Percentiles rank a stretch among this genome's conserved stretches.
phyloP scores from a whole-genome alignment of 2,329 filamentous ascomycete genomes.

The Fusarium longipes region DNA sequence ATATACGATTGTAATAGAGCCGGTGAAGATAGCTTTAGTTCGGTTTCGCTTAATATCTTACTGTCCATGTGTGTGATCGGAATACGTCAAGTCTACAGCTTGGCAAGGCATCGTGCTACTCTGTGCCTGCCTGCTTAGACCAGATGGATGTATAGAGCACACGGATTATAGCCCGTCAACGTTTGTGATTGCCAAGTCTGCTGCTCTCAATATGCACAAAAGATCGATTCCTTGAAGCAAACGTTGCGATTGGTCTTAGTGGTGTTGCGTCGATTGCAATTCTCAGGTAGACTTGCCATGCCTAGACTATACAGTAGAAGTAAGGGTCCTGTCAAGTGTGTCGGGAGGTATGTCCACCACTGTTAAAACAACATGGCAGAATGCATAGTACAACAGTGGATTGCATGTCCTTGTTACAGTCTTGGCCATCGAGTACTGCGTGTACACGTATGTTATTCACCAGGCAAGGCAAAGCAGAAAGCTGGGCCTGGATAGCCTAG shows the following conservation, averaged over 20 bases:
- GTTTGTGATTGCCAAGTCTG: not conserved
- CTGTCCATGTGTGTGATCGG: not conserved
- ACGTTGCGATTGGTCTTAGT: constrained; percentile 12
- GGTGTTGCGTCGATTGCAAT: not conserved
- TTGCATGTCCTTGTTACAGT: not conserved
- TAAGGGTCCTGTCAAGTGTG: constrained; percentile 1
- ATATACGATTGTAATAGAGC: not conserved
- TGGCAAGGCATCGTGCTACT: constrained; percentile 5
- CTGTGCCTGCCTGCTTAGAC: not conserved
- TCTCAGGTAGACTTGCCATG: not conserved
- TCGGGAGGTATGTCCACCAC: not conserved
- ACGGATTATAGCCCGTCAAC: constrained; percentile 10
- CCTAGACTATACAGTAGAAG: not conserved
- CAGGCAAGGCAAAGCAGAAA: constrained; percentile 12
- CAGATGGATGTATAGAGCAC: not conserved
- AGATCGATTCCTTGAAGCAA: not conserved
- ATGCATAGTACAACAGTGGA: not conserved
- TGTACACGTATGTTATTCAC: constrained; percentile 12
- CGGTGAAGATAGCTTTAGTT: constrained; percentile 12
- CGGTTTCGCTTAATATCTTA: constrained; percentile 6
- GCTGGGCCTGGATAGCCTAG: constrained; percentile 3
- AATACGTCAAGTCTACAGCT: constrained; percentile 1
- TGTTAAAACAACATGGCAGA: not conserved
- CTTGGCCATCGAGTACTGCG: not conserved
- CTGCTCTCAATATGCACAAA: not conserved